Conservation (phyloP, 331 rosid species). For the Pyrus hybrid region DNA sequence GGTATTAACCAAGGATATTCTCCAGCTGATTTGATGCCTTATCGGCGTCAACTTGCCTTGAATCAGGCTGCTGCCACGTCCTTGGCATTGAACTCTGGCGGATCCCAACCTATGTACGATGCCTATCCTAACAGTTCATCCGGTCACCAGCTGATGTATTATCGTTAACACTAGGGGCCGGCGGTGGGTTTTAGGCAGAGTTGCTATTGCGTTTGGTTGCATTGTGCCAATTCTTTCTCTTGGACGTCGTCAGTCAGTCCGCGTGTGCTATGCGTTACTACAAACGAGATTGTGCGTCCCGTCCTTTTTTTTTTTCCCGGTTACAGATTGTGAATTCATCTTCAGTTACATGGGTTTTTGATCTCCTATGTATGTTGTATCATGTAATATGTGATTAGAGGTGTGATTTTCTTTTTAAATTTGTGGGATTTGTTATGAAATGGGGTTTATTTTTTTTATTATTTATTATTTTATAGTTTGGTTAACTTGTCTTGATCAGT, state of each 20-base stretch:
- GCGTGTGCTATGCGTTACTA: not conserved
- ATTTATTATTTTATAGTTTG: too few relatives aligned
- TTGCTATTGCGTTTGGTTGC: slow-evolving; percentile 14
- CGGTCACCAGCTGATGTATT: slow-evolving; percentile 69
- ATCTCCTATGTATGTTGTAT: not conserved
- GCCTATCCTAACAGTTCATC: slow-evolving; percentile 54
- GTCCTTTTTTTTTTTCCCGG: not conserved
- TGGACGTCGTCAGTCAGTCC: not conserved
- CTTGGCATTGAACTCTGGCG: slow-evolving; percentile 48
- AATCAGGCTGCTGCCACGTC: slow-evolving; percentile 65
- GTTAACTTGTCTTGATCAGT: too few relatives aligned
- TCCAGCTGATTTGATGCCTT: slow-evolving; percentile 61
- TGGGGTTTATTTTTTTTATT: not conserved
- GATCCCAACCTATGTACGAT: slow-evolving; percentile 58
- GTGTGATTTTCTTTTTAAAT: not conserved
- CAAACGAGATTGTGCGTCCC: not conserved
- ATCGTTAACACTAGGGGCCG: slow-evolving; percentile 30
- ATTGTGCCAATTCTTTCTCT: slow-evolving; percentile 18
- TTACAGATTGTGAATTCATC: not conserved
- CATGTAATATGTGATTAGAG: not conserved
- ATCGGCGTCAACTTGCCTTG: slow-evolving; percentile 67
- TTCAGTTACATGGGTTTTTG: slow-evolving; percentile 1
- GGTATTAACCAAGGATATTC: slow-evolving; percentile 67
- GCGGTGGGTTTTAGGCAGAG: not conserved
- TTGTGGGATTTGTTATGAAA: not conserved